Percentiles rank a stretch among this genome's conserved stretches.
phyloP scores from a whole-genome alignment of 495 filamentous ascomycete species.

The Penicillium cataractarum region DNA sequence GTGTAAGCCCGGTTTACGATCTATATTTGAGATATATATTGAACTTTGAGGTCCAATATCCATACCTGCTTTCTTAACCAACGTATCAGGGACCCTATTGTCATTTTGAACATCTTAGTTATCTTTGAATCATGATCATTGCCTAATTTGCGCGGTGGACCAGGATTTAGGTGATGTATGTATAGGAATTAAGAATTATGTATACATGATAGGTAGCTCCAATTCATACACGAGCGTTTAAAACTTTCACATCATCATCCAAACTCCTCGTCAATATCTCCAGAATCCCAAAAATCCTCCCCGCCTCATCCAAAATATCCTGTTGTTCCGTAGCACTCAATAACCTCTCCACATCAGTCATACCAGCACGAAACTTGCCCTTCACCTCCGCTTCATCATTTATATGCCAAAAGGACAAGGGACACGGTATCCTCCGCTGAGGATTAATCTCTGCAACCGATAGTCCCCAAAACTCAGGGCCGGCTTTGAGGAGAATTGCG shows the following conservation, averaged over 20 bases:
- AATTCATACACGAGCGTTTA: background rate
- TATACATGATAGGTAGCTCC: background rate
- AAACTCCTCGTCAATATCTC: constrained; percentile 17
- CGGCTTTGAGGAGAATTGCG: constrained; percentile 43
- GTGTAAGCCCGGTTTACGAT: background rate
- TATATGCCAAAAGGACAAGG: constrained; percentile 31
- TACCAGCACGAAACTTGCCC: constrained; percentile 28
- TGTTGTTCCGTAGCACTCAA: constrained; percentile 46
- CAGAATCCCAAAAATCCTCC: constrained; percentile 41
- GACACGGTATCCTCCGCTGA: constrained; percentile 35
- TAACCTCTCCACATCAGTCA: constrained; percentile 40
- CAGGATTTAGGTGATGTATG: background rate
- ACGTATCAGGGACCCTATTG: too few species aligned
- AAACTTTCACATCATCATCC: constrained; percentile 14
- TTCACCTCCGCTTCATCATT: constrained; percentile 25
- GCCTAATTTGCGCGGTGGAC: too few species aligned
- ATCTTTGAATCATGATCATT: too few species aligned
- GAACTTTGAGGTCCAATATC: background rate
- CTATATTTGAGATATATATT: constrained; percentile 16
- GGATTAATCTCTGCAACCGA: constrained; percentile 9
- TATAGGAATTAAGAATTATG: background rate
- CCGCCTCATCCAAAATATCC: constrained; percentile 52
- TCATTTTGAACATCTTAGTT: too few species aligned
- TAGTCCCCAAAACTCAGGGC: constrained; percentile 48
- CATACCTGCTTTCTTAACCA: too few species aligned